Percentiles rank a stretch among this genome's conserved stretches.
These are phyloP conservation scores for Tylopilus rubrobrunneus DNA, from an alignment of 768 basidiomycete genomes.

Conservation along the genomic window DNA sequence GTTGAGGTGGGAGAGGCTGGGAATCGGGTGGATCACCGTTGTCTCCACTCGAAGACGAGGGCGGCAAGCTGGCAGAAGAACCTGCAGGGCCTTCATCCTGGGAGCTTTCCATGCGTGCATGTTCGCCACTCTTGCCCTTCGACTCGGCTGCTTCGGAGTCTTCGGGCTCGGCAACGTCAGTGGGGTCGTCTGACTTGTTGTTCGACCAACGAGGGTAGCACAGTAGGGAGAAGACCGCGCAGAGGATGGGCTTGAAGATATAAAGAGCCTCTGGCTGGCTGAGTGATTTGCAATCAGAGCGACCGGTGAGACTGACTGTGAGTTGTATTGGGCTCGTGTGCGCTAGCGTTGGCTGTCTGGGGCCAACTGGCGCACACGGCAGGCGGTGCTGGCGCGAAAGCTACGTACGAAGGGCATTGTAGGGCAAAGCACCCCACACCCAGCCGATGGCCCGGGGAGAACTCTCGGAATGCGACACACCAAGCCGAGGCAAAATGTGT, in stretches of 20 bases:
- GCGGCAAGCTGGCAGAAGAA: slow-evolving; percentile 30
- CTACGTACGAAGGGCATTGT: slow-evolving; percentile 23
- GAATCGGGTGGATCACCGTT: slow-evolving; percentile 37
- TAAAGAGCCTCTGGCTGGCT: slow-evolving; percentile 23
- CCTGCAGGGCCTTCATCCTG: slow-evolving; percentile 32
- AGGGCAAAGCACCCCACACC: slow-evolving; percentile 17
- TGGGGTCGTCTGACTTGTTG: slow-evolving; percentile 28
- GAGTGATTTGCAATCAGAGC: slow-evolving; percentile 6
- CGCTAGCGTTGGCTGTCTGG: slow-evolving; percentile 2
- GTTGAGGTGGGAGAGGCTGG: slow-evolving; percentile 36
- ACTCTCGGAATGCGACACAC: not conserved
- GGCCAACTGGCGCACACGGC: slow-evolving; percentile 12
- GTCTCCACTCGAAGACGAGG: slow-evolving; percentile 40
- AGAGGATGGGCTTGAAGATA: slow-evolving; percentile 18
- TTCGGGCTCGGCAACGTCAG: slow-evolving; percentile 22
- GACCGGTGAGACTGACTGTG: not conserved
- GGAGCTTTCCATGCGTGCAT: slow-evolving; percentile 22
- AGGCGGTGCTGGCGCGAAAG: slow-evolving; percentile 13
- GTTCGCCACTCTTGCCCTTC: slow-evolving; percentile 11
- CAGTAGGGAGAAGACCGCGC: slow-evolving; percentile 31
- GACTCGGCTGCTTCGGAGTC: slow-evolving; percentile 25
- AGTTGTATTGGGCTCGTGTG: slow-evolving; percentile 14
- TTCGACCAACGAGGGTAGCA: slow-evolving; percentile 39
- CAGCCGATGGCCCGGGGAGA: not conserved
- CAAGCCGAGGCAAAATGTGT: slow-evolving; percentile 1